A percentile compares a stretch with the other conserved stretches of the same genome.
phyloP scores from a whole-genome alignment of 2,329 filamentous ascomycete species.

The Fusarium pseudograminearum region DNA sequence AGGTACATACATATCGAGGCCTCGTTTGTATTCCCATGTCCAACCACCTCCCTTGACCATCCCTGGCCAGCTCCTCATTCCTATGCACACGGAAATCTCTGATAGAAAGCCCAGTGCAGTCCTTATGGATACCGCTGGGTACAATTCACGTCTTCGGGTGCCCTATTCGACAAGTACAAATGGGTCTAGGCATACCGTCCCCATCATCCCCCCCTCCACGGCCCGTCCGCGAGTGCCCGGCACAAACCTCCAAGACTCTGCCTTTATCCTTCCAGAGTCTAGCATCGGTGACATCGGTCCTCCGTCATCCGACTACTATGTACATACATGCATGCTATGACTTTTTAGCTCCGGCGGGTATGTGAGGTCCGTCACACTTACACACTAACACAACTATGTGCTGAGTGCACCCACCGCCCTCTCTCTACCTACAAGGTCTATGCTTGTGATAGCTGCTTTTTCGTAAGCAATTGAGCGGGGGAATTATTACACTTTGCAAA shows the following conservation, averaged over 20 bases:
- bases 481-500: neutral
- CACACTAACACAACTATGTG: constrained; percentile 1
- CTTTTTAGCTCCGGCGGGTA: constrained; percentile 49
- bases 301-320: constrained; percentile 33
- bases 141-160: neutral
- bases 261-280: constrained; percentile 34
- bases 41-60: constrained; percentile 29
- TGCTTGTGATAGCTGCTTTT: constrained; percentile 17
- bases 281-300: constrained; percentile 39
- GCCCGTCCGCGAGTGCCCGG: constrained; percentile 46
- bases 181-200: constrained; percentile 28
- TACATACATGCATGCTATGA: constrained; percentile 43
- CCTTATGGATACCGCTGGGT: constrained; percentile 1
- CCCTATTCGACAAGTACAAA: constrained; percentile 29
- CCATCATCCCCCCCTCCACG: constrained; percentile 43
- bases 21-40: constrained; percentile 33
- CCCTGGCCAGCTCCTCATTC: constrained; percentile 25
- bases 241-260: constrained; percentile 7
- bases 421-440: constrained; percentile 12
- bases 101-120: neutral
- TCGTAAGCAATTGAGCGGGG: constrained; percentile 1
- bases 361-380: constrained; percentile 45
- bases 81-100: constrained; percentile 37
- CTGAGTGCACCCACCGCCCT: constrained; percentile 12
- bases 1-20: constrained; percentile 31